phyloP scores from a whole-genome alignment of 371 early-diverging fungal species.

The Nematocida sp. region DNA sequence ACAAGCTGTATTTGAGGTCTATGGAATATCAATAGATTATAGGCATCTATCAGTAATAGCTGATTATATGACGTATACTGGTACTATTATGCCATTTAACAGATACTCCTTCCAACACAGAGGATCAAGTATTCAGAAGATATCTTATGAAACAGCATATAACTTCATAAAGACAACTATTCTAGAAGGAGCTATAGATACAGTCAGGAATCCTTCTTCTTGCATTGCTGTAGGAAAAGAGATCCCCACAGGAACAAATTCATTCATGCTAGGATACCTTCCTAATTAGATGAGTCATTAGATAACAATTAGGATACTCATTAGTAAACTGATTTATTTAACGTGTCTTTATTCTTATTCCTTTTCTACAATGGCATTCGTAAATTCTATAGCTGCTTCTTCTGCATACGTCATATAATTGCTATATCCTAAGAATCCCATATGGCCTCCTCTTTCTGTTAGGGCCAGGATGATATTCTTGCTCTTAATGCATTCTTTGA shows the following conservation, averaged over 20 bases:
- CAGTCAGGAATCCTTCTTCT: conserved; percentile 28
- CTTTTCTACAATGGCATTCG: background rate
- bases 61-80: conserved; percentile 89
- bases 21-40: conserved; percentile 85
- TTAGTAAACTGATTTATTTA: background rate
- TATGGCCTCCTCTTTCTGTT: conserved; percentile 78
- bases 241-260: conserved; percentile 9
- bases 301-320: background rate
- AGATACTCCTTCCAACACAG: conserved; percentile 1
- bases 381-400: conserved; percentile 54
- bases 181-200: conserved; percentile 1
- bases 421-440: conserved; percentile 69
- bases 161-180: conserved; percentile 16
- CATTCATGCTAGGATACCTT: background rate
- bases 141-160: conserved; percentile 45
- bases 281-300: background rate
- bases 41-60: conserved; percentile 91
- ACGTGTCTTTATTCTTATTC: background rate
- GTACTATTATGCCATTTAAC: conserved; percentile 62
- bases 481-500: conserved; percentile 70
- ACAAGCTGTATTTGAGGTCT: conserved; percentile 83
- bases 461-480: conserved; percentile 76
- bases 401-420: conserved; percentile 53
- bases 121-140: conserved; percentile 31
- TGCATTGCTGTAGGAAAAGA: conserved; percentile 34